Percentiles rank a stretch among this genome's conserved stretches.
phyloP scores from a whole-genome alignment of 1,284 basidiomycete species.

The Grifola frondosa region DNA sequence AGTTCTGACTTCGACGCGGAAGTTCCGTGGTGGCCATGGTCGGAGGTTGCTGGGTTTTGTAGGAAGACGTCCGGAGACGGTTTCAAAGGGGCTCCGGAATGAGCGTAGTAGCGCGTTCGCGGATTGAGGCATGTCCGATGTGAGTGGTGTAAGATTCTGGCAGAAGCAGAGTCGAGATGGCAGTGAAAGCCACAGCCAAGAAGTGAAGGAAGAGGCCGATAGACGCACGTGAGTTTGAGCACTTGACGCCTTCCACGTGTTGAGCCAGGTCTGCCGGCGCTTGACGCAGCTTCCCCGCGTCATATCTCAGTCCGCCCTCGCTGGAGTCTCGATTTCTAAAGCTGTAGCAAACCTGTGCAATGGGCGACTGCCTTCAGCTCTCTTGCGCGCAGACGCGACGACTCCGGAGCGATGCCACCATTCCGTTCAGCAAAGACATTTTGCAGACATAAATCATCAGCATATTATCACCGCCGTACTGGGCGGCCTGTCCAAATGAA shows the following conservation, averaged over 20 bases:
- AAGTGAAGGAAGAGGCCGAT: constrained; percentile 5
- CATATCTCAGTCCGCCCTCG: too few relatives aligned
- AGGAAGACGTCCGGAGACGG: constrained; percentile 22
- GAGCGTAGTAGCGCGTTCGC: constrained; percentile 16
- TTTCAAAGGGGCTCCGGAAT: constrained; percentile 17
- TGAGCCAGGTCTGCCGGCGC: constrained; percentile 1
- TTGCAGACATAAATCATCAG: too few relatives aligned
- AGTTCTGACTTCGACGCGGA: constrained; percentile 18
- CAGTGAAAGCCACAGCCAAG: constrained; percentile 23
- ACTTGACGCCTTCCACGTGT: constrained; percentile 11
- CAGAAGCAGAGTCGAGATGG: constrained; percentile 24
- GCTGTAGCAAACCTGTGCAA: constrained; percentile 19
- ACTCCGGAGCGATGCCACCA: too few relatives aligned
- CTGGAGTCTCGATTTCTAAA: constrained; percentile 8
- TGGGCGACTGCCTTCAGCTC: too few relatives aligned
- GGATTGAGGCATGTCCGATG: constrained; percentile 22
- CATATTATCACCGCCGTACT: too few relatives aligned
- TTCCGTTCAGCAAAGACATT: too few relatives aligned
- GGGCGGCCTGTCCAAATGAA: too few relatives aligned
- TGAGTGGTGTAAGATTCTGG: constrained; percentile 22
- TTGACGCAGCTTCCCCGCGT: too few relatives aligned
- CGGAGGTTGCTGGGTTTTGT: constrained; percentile 30
- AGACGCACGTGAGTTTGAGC: constrained; percentile 15
- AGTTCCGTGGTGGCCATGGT: constrained; percentile 16
- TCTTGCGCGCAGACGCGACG: too few relatives aligned